These are phyloP conservation scores for Phytopythium helicoides DNA, from an alignment of 352 stramenopile genomes.

Conservation along the genomic window DNA sequence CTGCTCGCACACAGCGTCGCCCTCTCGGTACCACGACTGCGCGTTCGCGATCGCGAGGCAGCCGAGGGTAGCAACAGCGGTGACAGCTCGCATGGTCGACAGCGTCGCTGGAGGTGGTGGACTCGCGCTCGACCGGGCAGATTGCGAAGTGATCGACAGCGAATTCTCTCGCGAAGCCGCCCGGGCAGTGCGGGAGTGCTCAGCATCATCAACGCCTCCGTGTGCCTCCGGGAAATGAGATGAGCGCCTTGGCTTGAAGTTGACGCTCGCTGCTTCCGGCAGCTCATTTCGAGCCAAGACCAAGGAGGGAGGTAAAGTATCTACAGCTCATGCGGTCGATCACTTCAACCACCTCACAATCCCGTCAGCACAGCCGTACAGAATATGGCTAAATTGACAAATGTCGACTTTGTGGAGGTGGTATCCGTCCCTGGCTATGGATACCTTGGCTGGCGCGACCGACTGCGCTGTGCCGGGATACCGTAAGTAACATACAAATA, in stretches of 20 bases:
- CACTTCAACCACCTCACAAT: too few relatives aligned
- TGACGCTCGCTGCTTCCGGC: too few relatives aligned
- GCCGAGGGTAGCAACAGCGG: neutral
- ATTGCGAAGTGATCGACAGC: neutral
- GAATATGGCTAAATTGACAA: neutral
- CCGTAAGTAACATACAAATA: neutral
- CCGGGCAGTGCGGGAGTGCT: constrained; percentile 38
- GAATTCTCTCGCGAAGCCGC: constrained; percentile 55
- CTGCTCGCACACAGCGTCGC: neutral
- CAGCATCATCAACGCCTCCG: constrained; percentile 49
- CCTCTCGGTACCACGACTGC: neutral
- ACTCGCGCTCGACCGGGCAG: too few relatives aligned
- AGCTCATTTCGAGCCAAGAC: too few relatives aligned
- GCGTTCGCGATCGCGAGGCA: neutral
- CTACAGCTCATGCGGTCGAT: too few relatives aligned
- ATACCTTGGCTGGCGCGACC: neutral
- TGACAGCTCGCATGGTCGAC: too few relatives aligned
- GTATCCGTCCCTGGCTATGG: neutral
- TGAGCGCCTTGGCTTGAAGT: neutral
- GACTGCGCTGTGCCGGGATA: neutral
- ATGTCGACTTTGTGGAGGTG: neutral
- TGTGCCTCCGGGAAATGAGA: constrained; percentile 20
- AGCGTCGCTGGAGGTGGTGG: too few relatives aligned
- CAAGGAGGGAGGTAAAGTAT: too few relatives aligned
- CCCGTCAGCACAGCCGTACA: neutral